Base-by-base conservation (phyloP, 2,329 filamentous ascomycete species). In the Verticillium albo-atrum region DNA sequence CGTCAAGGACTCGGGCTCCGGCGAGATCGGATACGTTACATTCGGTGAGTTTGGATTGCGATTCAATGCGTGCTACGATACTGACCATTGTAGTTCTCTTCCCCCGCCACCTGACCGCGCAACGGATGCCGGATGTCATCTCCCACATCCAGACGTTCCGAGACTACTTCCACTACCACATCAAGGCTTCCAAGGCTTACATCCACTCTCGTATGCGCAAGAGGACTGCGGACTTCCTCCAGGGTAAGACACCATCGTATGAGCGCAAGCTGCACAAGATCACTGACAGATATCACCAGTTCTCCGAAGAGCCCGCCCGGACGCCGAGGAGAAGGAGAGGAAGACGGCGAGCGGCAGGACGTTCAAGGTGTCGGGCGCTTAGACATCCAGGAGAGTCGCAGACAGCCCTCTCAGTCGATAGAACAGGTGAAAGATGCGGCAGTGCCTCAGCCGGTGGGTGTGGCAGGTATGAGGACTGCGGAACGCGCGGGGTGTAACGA, bases 101-200 rank as follows among this genome's bases (percentile, higher is more conserved):
- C 80, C 94, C 95, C 54, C 89, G 95, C 65, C 96, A 99, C 76
- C 82, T 99, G 65, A 94, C 92, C 15, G 87, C 88, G 15, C 92
- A 97, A 75, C 87, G 92, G 72, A 91, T 96, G 79, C 89, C 91
- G 62, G 93, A 97, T 66, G 93, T 96, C 73, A 99, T 99, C 68
- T 97, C 93, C 56, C 96, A 99, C 75, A 98, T 99, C 69, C 96
- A 99, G 78, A 99, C 95, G 15, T 99, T 99, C 90, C 91, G 95
- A 66, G 95, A 99, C 73, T 99, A 99, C 77, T 99, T 99, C 83
- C 95, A 99, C 77, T 99, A 99, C 76, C 95, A 99, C 77, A 99
- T 99, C 79, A 99, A 99, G 79, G 96, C 95, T 30, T 97, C 93
- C 63, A 99, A 99, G 82, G 95, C 96, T 57, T 99, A 97, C 72